phyloP scores from a whole-genome alignment of 495 filamentous ascomycete genomes.

The Daldinia childiae region DNA sequence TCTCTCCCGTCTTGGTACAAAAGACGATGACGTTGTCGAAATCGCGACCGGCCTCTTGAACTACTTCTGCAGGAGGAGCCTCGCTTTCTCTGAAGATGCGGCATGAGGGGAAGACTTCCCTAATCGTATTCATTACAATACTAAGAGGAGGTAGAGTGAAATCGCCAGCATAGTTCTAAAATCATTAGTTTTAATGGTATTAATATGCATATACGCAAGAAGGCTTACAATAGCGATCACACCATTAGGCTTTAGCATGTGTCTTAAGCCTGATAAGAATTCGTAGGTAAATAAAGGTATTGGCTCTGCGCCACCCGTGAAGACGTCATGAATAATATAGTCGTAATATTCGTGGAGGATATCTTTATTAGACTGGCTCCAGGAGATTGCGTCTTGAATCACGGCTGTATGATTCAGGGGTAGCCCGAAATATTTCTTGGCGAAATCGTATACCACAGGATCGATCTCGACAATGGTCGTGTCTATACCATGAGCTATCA shows the following conservation, averaged over 20 bases:
- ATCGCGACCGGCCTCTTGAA: conserved; percentile 61
- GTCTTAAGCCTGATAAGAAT: conserved; percentile 73
- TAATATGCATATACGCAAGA: neutral
- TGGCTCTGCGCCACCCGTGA: conserved; percentile 95
- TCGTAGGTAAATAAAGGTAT: conserved; percentile 85
- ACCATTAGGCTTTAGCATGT: conserved; percentile 78
- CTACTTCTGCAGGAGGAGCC: conserved; percentile 54
- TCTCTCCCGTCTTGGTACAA: conserved; percentile 62
- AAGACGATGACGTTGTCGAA: conserved; percentile 93
- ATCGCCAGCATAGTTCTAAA: conserved; percentile 96
- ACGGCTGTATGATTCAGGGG: conserved; percentile 78
- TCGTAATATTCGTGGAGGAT: conserved; percentile 66
- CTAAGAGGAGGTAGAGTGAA: conserved; percentile 74
- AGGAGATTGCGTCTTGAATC: conserved; percentile 82
- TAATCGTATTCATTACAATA: conserved; percentile 77
- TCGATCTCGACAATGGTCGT: conserved; percentile 96
- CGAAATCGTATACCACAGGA: conserved; percentile 84
- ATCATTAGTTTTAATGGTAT: conserved; percentile 10
- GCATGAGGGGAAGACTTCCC: conserved; percentile 76
- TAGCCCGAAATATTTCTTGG: conserved; percentile 82
- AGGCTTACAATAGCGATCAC: conserved; percentile 86
- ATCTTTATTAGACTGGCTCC: conserved; percentile 65
- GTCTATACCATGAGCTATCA: conserved; percentile 87
- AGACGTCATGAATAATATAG: conserved; percentile 98
- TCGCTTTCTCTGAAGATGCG: conserved; percentile 82